phyloP scores from a whole-genome alignment of 2,329 filamentous ascomycete species.

The Hypoxylon sp. region DNA sequence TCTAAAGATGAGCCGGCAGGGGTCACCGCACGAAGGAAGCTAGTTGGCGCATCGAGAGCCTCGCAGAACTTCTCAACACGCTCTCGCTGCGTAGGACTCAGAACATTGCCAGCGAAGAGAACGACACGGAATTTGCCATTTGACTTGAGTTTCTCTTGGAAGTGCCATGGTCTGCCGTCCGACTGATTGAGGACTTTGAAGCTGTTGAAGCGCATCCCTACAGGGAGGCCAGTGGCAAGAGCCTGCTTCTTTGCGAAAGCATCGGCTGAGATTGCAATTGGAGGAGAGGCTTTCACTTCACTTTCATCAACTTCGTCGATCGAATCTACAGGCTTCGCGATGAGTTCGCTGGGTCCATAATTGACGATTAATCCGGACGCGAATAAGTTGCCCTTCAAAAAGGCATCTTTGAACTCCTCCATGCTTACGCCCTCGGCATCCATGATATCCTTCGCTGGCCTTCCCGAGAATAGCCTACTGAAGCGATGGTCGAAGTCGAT shows the following conservation, averaged over 20 bases:
- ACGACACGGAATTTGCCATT: slow-evolving; percentile 72
- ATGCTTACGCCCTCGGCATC: slow-evolving; percentile 74
- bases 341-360: slow-evolving; percentile 69
- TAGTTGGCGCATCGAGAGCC: slow-evolving; percentile 55
- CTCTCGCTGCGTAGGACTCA: slow-evolving; percentile 59
- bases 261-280: slow-evolving; percentile 31
- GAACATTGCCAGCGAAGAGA: slow-evolving; percentile 74
- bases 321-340: slow-evolving; percentile 66
- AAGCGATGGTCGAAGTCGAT: slow-evolving; percentile 75
- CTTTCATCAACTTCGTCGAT: slow-evolving; percentile 64
- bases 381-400: slow-evolving; percentile 72
- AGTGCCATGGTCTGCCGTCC: slow-evolving; percentile 69
- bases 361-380: slow-evolving; percentile 69
- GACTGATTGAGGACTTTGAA: slow-evolving; percentile 73
- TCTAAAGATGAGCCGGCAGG: slow-evolving; percentile 26
- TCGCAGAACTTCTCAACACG: slow-evolving; percentile 65
- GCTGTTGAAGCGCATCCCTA: slow-evolving; percentile 72
- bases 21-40: slow-evolving; percentile 44
- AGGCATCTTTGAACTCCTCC: slow-evolving; percentile 73
- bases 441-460: slow-evolving; percentile 46
- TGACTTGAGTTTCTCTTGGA: slow-evolving; percentile 69
- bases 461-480: slow-evolving; percentile 66
- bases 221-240: slow-evolving; percentile 62
- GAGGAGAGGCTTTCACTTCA: slow-evolving; percentile 47
- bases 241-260: slow-evolving; percentile 54